Evolutionary conservation across 2,329 filamentous ascomycete genomes (phyloP), one percentile per base, ranked within the genome.

Genomic region (Alternaria arborescens): DNA sequence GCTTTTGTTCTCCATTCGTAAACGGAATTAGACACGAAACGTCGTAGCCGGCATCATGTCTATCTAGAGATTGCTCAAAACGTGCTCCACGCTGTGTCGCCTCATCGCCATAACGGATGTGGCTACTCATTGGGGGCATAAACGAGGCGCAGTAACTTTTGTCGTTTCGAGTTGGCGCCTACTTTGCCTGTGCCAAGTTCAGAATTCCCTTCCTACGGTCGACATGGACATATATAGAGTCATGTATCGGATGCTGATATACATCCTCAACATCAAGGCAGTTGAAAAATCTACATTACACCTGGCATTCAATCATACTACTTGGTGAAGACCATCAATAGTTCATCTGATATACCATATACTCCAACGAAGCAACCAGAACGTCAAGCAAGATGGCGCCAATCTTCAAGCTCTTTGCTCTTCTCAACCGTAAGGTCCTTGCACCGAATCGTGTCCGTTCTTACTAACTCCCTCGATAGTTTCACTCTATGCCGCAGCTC

Each of bases 341-440:
- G 2, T 26, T 26, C 10, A n/a, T n/a, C 2, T 20, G 18, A 40
- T 26, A 36, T 5, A 28, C 0, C 4, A 43, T 42, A 36, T 30
- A 8, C 8, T 3, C 8, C 8, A n/a, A n/a, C 36, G 34, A 38
- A 43, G 32, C 24, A 44, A 41, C 46, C 51, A 42, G 43, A 48
- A 28, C 5, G 42, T 40, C 24, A 56, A 46, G 14, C 38, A 48
- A 22, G 22, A 76, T 76, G 73, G 68, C 71, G 34, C 71, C 71
- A 38, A 63, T 76, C 43, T 60, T 73, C 63, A 74, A 70, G 43
- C 52, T 74, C 43, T 32, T 66, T 36, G 62, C 71, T 62, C 52
- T 75, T 30, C 52, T 75, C 22, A 70, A 61, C 62, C 56, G 72
- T 74, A 69, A 32, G 69, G 24, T 5, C 11, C 14, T 12, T 30